These are phyloP conservation scores for Ceraceosorus bombacis DNA, from an alignment of 1,284 basidiomycete species.

Conservation along the genomic window DNA sequence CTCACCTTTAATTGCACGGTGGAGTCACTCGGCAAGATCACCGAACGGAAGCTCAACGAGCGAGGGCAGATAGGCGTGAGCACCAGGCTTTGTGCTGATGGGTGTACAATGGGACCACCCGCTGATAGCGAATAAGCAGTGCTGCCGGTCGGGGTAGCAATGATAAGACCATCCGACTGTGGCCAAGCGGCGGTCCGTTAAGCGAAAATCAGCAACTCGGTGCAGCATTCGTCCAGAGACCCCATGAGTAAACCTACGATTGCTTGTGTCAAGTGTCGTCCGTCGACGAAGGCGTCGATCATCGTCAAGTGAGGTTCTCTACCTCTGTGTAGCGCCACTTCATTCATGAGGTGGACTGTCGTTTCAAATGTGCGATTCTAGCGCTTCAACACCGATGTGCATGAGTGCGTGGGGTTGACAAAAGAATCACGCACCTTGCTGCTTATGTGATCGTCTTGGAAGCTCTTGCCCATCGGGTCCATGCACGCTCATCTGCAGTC, in stretches of 20 bases:
- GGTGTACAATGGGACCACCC: conserved; percentile 92
- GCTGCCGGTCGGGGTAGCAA: conserved; percentile 91
- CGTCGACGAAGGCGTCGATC: conserved; percentile 91
- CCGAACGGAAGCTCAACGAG: conserved; percentile 81
- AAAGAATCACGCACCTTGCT: too few relatives aligned
- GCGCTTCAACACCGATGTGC: conserved; percentile 1
- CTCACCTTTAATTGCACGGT: conserved; percentile 71
- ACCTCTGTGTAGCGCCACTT: conserved; percentile 84
- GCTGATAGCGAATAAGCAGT: conserved; percentile 94
- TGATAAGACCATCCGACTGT: conserved; percentile 86
- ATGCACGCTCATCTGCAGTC: conserved; percentile 30
- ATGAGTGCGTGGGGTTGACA: neutral
- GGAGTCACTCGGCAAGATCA: conserved; percentile 77
- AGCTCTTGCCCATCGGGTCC: conserved; percentile 13
- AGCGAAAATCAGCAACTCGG: neutral
- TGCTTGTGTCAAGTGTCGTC: conserved; percentile 86
- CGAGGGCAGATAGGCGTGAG: conserved; percentile 91
- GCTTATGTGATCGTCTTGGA: too few relatives aligned
- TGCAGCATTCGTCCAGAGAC: neutral
- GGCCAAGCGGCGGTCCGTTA: neutral
- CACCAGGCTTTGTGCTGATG: conserved; percentile 77
- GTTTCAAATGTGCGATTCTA: conserved; percentile 32
- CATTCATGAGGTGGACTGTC: conserved; percentile 96
- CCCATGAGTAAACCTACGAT: conserved; percentile 60
- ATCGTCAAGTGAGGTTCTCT: conserved; percentile 84